Evolutionary conservation across 1,284 basidiomycete genomes (phyloP).

Genomic region (Trichosporon sp.): DNA sequence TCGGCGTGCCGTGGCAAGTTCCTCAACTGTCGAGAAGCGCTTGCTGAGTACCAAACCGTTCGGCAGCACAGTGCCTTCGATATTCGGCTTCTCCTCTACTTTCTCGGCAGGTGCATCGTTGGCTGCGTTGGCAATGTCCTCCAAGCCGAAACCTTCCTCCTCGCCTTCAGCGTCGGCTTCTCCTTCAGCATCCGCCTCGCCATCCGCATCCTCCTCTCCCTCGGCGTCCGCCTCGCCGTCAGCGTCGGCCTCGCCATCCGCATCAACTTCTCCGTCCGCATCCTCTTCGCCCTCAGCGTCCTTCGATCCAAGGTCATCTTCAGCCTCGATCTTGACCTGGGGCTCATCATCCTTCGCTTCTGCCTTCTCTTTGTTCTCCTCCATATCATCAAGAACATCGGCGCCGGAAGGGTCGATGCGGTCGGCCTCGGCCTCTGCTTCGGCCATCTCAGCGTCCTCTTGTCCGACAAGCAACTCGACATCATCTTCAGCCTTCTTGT

Average conservation of each 20-base stretch:
- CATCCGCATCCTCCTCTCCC: constrained; percentile 38
- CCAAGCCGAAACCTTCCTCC: constrained; percentile 31
- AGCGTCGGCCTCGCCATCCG: constrained; percentile 8
- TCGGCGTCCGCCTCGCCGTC: constrained; percentile 25
- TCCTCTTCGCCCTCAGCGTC: constrained; percentile 20
- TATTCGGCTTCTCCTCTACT: constrained; percentile 15
- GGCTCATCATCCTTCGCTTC: constrained; percentile 28
- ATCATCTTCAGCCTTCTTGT: constrained; percentile 34
- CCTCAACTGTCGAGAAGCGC: constrained; percentile 33
- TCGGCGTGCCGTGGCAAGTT: constrained; percentile 26
- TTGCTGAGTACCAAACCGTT: constrained; percentile 37
- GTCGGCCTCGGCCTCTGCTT: constrained; percentile 20
- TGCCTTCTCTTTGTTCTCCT: constrained; percentile 23
- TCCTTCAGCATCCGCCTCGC: constrained; percentile 23
- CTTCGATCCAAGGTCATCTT: constrained; percentile 9
- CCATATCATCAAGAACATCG: constrained; percentile 37
- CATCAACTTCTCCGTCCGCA: constrained; percentile 13
- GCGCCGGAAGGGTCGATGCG: constrained; percentile 20
- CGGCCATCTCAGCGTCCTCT: constrained; percentile 19
- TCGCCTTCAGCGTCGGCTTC: constrained; percentile 32
- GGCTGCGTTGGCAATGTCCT: constrained; percentile 20
- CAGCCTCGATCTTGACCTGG: constrained; percentile 26
- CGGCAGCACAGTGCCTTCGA: constrained; percentile 26
- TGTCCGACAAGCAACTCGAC: constrained; percentile 40
- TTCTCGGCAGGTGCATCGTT: not conserved